Evolutionary conservation across 2,329 filamentous ascomycete species (phyloP).

Genomic region (Arthrobotrys entomopaga): DNA sequence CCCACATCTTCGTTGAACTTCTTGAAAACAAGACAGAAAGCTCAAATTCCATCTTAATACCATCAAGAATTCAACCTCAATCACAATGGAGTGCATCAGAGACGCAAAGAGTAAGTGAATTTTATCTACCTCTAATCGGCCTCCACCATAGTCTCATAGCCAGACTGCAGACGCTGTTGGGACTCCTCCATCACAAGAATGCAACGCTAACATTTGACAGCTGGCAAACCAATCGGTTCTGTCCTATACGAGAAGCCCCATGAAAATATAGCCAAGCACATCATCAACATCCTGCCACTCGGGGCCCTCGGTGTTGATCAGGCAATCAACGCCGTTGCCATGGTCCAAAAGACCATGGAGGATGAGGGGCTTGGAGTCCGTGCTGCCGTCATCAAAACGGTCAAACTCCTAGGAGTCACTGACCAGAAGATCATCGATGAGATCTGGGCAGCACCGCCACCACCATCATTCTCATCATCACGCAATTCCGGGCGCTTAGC

Average conservation of each 20-base stretch:
- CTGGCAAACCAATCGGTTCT: slow-evolving; percentile 36
- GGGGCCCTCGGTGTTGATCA: slow-evolving; percentile 20
- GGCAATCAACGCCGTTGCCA: slow-evolving; percentile 9
- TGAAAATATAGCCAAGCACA: slow-evolving; percentile 28
- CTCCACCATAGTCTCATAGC: not conserved
- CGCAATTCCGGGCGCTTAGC: too few species aligned
- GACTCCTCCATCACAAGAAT: not conserved
- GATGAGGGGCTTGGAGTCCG: slow-evolving; percentile 14
- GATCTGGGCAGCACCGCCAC: slow-evolving; percentile 21
- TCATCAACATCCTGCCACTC: slow-evolving; percentile 34
- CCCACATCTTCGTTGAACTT: too few species aligned
- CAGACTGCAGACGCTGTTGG: too few species aligned
- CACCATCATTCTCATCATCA: too few species aligned
- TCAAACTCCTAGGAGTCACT: slow-evolving; percentile 49
- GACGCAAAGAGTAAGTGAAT: slow-evolving; percentile 29
- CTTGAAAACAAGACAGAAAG: too few species aligned
- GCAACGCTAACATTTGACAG: slow-evolving; percentile 6
- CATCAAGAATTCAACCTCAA: not conserved
- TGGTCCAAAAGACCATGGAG: slow-evolving; percentile 30
- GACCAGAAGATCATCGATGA: slow-evolving; percentile 34
- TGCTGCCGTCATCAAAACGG: slow-evolving; percentile 30
- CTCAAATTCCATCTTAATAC: not conserved
- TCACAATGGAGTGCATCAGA: slow-evolving; percentile 30
- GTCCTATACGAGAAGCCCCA: slow-evolving; percentile 31
- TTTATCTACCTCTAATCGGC: not conserved